Conservation (phyloP, 1,284 basidiomycete genomes). For the Trichosporon sp. region DNA sequence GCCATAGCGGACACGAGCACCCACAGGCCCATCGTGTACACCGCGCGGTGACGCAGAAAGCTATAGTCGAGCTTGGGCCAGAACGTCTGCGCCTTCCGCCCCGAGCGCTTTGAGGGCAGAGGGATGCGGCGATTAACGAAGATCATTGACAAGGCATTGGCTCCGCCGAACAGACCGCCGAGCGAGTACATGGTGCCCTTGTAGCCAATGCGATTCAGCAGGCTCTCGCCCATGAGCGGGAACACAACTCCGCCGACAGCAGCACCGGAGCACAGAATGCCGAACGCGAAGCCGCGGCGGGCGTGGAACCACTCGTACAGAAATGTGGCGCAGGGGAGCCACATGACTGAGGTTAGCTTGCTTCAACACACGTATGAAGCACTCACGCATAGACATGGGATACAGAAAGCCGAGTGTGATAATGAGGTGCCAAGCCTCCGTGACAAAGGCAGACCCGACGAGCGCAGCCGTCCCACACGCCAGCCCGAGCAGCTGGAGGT, state of each 20-base stretch:
- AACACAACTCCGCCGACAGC: conserved; percentile 51
- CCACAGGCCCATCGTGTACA: conserved; percentile 43
- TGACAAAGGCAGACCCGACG: conserved; percentile 21
- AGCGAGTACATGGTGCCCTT: conserved; percentile 50
- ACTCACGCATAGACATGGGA: conserved; percentile 46
- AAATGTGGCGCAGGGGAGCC: conserved; percentile 50
- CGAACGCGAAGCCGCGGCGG: conserved; percentile 39
- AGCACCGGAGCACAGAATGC: conserved; percentile 44
- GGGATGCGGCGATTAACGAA: conserved; percentile 52
- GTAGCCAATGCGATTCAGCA: conserved; percentile 50
- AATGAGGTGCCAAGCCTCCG: conserved; percentile 53
- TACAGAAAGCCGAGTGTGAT: conserved; percentile 50
- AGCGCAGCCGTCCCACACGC: conserved; percentile 14
- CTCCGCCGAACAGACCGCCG: conserved; percentile 40
- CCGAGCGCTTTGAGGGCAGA: conserved; percentile 21
- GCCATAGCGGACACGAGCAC: conserved; percentile 49
- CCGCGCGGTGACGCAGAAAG: conserved; percentile 38
- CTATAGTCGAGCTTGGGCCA: conserved; percentile 32
- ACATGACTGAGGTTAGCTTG: conserved; percentile 36
- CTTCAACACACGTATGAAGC: not conserved
- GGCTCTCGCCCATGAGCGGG: conserved; percentile 48
- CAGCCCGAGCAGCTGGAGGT: conserved; percentile 27
- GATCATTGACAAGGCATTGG: conserved; percentile 41
- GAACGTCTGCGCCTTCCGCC: conserved; percentile 1
- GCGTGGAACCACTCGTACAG: conserved; percentile 54